Evolutionary conservation across 805 yeast genomes (phyloP).

Genomic region (Jamesozyma piceae): DNA sequence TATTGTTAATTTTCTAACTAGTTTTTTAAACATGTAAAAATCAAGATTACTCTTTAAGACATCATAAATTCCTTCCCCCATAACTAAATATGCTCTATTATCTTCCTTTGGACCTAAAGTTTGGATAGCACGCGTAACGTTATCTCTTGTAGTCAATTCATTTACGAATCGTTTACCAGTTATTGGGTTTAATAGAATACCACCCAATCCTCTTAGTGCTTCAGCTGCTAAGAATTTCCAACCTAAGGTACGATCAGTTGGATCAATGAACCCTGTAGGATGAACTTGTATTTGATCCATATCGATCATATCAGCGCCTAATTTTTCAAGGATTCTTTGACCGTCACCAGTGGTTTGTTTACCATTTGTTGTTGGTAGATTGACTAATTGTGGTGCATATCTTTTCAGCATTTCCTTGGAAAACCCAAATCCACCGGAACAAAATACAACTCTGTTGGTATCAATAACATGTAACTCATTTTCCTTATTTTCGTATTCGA

Average conservation of each 20-base stretch:
- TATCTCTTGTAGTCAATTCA: conserved; percentile 46
- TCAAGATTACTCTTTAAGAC: conserved; percentile 42
- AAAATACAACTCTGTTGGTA: conserved; percentile 36
- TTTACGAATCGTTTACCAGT: conserved; percentile 44
- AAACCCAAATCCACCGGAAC: conserved; percentile 51
- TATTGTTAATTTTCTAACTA: conserved; percentile 27
- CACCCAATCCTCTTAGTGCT: conserved; percentile 51
- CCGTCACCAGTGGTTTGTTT: conserved; percentile 52
- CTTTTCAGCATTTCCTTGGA: conserved; percentile 32
- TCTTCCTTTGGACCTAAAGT: conserved; percentile 23
- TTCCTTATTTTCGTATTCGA: conserved; percentile 32
- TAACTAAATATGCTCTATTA: conserved; percentile 29
- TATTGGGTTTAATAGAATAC: conserved; percentile 38
- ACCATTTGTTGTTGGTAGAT: conserved; percentile 49
- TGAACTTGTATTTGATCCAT: conserved; percentile 55
- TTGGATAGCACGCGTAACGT: conserved; percentile 38
- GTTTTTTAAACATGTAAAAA: conserved; percentile 38
- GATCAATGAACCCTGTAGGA: conserved; percentile 52
- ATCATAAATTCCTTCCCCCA: conserved; percentile 38
- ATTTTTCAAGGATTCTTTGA: conserved; percentile 37
- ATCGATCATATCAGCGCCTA: conserved; percentile 43
- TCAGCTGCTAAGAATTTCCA: conserved; percentile 55
- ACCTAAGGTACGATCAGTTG: conserved; percentile 31
- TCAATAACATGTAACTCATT: conserved; percentile 19
- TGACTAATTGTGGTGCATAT: conserved; percentile 38